Base-by-base conservation (phyloP, 345 rosid genomes). In the Luvunga scandens region DNA sequence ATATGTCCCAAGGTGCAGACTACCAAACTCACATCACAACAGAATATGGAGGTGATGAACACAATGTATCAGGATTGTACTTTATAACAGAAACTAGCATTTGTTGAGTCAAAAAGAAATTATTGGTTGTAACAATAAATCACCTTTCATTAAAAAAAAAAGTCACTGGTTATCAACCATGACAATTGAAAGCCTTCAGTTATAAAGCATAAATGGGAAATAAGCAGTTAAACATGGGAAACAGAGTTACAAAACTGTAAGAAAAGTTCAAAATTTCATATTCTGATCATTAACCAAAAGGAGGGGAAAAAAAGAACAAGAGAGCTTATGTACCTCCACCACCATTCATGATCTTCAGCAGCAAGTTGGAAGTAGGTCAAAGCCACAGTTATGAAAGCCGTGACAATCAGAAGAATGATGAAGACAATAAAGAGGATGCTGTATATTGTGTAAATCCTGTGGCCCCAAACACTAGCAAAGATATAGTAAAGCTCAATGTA, bases 381-480 rank as follows among this genome's bases (percentile, higher is more conserved):
- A 4, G 91, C 88, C 62, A 89, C 84, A 4, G 85, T 85, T 61
- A 89, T 87, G 36, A 87, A 87, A 48, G 88, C 84, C 25, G 88
- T 87, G 69, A 89, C 88, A 69, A 85, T 86, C 72, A 88, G 72
- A 63, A 88, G 89, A 69, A 88, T 87, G 77, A 88, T 81, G 86
- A 88, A 86, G 69, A 88, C 90, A 7, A 88, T 83, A 67, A 88
- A 88, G 36, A 88, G 78, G 82, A 88, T 88, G 85, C 85, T 87
- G 78, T 86, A 86, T 14, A 87, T 87, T 57, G 88, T 82, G 79
- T 88, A 88, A 31, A 86, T 87, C 79, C 82, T 82, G 83, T 88
- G 88, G 76, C 89, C 91, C 91, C 91, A 88, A 22, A 88, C 87
- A 22, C 91, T 89, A 14, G 91, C 88, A 79, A 87, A 89, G 42